Evolutionary conservation across 2,329 filamentous ascomycete genomes (phyloP).

Genomic region (Botrytis pseudocinerea): DNA sequence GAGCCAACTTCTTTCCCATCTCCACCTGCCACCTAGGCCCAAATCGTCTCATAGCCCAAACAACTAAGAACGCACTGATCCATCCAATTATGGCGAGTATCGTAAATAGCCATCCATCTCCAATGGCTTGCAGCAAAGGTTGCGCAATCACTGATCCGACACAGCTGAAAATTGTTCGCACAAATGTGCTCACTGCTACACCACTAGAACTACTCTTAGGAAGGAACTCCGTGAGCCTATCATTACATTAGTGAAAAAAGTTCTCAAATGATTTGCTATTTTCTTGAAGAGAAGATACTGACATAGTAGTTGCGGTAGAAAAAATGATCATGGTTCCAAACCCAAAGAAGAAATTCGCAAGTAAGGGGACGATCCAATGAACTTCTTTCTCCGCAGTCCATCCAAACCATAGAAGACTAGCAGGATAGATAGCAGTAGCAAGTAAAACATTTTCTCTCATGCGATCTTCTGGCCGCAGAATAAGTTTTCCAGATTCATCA

Average conservation of each 20-base stretch:
- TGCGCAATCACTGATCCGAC: conserved; percentile 68
- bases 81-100: conserved; percentile 57
- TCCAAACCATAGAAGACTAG: conserved; percentile 72
- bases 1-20: conserved; percentile 52
- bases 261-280: background rate
- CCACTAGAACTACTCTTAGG: conserved; percentile 68
- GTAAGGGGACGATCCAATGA: conserved; percentile 61
- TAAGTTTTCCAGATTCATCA: conserved; percentile 63
- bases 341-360: conserved; percentile 72
- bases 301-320: conserved; percentile 59
- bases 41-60: conserved; percentile 62
- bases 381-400: conserved; percentile 68
- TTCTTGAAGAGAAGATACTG: background rate
- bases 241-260: conserved; percentile 40
- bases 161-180: conserved; percentile 76
- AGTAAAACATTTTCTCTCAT: conserved; percentile 83
- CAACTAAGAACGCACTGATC: conserved; percentile 55
- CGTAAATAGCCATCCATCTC: conserved; percentile 76
- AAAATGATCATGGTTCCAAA: conserved; percentile 70
- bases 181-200: conserved; percentile 79
- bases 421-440: conserved; percentile 68
- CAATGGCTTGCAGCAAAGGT: conserved; percentile 69
- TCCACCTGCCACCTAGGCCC: conserved; percentile 62
- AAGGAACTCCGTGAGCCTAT: conserved; percentile 73
- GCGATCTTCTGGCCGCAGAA: conserved; percentile 75